Conservation (phyloP, 2,329 filamentous ascomycete species). For the Phaeosphaeriaceae sp. region DNA sequence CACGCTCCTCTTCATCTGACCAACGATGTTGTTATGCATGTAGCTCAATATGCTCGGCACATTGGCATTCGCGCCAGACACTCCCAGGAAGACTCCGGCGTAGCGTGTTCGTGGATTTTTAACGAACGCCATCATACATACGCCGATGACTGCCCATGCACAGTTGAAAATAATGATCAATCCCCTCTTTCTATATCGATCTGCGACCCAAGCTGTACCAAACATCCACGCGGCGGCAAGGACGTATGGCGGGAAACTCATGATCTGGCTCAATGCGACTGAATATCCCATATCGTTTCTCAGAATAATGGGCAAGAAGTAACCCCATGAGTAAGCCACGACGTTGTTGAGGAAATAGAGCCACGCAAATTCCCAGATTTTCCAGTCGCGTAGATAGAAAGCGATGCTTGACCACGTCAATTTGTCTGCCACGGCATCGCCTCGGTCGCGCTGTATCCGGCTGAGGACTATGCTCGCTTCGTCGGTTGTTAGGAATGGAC, state of each 20-base stretch:
- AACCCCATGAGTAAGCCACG: slow-evolving; percentile 21
- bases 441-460: slow-evolving; percentile 47
- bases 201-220: slow-evolving; percentile 60
- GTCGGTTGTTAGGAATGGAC: slow-evolving; percentile 21
- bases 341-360: slow-evolving; percentile 20
- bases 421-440: slow-evolving; percentile 32
- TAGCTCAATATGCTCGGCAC: slow-evolving; percentile 23
- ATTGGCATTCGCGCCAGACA: slow-evolving; percentile 24
- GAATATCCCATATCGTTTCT: slow-evolving; percentile 19
- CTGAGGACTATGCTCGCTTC: slow-evolving; percentile 15
- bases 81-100: slow-evolving; percentile 24
- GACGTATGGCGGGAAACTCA: slow-evolving; percentile 60
- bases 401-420: slow-evolving; percentile 10
- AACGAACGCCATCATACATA: slow-evolving; percentile 57
- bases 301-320: slow-evolving; percentile 25
- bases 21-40: slow-evolving; percentile 37
- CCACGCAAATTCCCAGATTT: slow-evolving; percentile 20
- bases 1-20: slow-evolving; percentile 31
- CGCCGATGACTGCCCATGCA: slow-evolving; percentile 62
- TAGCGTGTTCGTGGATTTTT: slow-evolving; percentile 20
- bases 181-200: slow-evolving; percentile 19
- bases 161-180: slow-evolving; percentile 59
- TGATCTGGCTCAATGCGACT: slow-evolving; percentile 59
- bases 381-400: slow-evolving; percentile 21
- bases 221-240: slow-evolving; percentile 61